Percentiles rank a stretch among this genome's conserved stretches.
Conservation (phyloP, 257 asterid genomes). For the Datura wrightii region DNA sequence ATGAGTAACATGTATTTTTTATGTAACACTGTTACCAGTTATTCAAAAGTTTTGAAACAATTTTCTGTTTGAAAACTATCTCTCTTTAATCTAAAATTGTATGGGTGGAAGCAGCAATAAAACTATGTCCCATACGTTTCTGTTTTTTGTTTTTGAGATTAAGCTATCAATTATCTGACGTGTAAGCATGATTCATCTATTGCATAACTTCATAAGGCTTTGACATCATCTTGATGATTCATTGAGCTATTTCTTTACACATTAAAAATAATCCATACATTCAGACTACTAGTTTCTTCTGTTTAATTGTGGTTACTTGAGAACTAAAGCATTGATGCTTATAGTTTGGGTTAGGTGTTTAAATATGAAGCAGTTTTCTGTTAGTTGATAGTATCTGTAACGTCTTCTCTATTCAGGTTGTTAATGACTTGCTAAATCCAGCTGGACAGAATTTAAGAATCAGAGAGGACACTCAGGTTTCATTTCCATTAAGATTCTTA, state of each 20-base stretch:
- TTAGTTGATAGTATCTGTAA: not conserved
- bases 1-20: conserved; percentile 5
- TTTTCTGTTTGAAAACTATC: not conserved
- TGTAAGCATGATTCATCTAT: conserved; percentile 5
- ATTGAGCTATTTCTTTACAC: not conserved
- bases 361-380: conserved; percentile 30
- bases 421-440: conserved; percentile 96
- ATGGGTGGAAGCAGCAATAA: not conserved
- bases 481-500: conserved; percentile 19
- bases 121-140: not conserved
- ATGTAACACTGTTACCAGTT: not conserved
- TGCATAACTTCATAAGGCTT: not conserved
- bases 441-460: conserved; percentile 97
- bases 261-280: not conserved
- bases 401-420: conserved; percentile 62
- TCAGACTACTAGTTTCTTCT: conserved; percentile 33
- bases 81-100: not conserved
- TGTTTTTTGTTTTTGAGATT: not conserved
- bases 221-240: conserved; percentile 13
- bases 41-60: not conserved
- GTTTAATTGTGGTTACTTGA: conserved; percentile 14
- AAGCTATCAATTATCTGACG: not conserved
- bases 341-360: conserved; percentile 11
- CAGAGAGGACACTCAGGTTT: conserved; percentile 95
- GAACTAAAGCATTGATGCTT: not conserved